Evolutionary conservation across 225 moss, liverwort and hornwort species (phyloP), one percentile per base, ranked within the genome.

Genomic region (Physcomitrellopsis africana): DNA sequence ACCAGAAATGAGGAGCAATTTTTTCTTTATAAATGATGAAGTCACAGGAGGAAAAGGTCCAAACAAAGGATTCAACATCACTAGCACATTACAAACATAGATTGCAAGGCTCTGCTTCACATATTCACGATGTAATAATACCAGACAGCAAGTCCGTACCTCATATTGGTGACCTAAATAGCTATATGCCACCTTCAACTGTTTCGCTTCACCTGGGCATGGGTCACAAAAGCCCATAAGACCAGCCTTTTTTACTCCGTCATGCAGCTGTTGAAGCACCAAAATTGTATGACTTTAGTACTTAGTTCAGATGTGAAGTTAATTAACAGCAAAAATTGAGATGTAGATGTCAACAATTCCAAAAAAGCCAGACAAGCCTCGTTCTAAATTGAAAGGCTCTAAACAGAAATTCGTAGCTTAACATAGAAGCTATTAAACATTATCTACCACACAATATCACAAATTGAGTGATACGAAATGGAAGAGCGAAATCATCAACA

Each of bases 201-300:
- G 93, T 80, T 99, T 99, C 19, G 89, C 67, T 79, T 99, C 99
- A 42, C 99, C 99, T 1, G 99, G 99, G 82, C 99, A 99, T 51
- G 99, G 99, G 81, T 99, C 99, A 77, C 95, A 99, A 70, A 99
- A 99, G 46, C 99, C 99, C 99, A 99, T 99, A 19, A 99, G 90
- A 49, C 96, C 96, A 44, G 94, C 89, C 88, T 96, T 96, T 80
- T 96, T 96, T 24, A 96, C 92, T 71, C 96, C 96, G 65, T 94
- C 86, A 63, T 96, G 91, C 75, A 96, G 87, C 94, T 96, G 86
- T 78, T 48, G 49, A 23, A 51, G 43, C 61, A 81, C 67, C 60
- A 16, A 67, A 4, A 37, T 37, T 45, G 23, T 1, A 49, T 70
- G 59, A 80, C 17, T 32, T 37, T 18, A n/a, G 14, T 58, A 0